Evolutionary conservation across 163 green algal genomes (phyloP).

Genomic region (Coccomyxa subellipsoidea): DNA sequence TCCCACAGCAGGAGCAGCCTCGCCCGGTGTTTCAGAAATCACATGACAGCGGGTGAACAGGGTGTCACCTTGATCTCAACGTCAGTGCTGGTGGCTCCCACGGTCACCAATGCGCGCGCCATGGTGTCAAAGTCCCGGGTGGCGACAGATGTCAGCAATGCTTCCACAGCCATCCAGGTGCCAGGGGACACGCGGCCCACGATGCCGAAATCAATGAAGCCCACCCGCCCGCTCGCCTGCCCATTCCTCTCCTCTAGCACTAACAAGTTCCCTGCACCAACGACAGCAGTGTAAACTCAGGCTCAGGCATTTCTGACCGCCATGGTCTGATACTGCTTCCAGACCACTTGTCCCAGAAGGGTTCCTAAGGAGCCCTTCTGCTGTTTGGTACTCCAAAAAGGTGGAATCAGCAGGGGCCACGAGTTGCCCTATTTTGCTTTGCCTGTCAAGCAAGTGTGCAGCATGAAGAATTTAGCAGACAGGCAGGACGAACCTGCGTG

Average conservation of each 20-base stretch:
- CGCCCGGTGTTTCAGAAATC: not conserved
- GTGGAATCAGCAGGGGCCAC: too few relatives aligned
- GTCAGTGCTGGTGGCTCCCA: conserved; percentile 70
- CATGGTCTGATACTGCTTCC: too few relatives aligned
- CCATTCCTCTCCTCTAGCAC: not conserved
- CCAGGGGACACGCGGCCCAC: conserved; percentile 75
- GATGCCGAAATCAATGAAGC: conserved; percentile 98
- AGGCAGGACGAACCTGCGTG: conserved; percentile 61
- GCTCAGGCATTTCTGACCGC: too few relatives aligned
- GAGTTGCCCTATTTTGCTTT: too few relatives aligned
- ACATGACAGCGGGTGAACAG: not conserved
- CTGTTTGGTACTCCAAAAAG: too few relatives aligned
- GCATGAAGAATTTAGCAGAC: too few relatives aligned
- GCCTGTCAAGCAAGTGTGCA: too few relatives aligned
- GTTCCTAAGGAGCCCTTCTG: too few relatives aligned
- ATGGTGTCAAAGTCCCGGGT: conserved; percentile 84
- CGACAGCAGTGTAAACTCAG: not conserved
- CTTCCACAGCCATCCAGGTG: conserved; percentile 78
- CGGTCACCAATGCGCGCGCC: conserved; percentile 84
- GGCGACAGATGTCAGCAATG: conserved; percentile 53
- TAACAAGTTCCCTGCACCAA: not conserved
- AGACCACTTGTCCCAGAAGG: too few relatives aligned
- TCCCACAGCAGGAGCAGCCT: too few relatives aligned
- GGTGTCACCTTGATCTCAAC: conserved; percentile 54
- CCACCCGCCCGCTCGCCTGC: conserved; percentile 86